Evolutionary conservation across 2,329 filamentous ascomycete genomes (phyloP), one percentile per base, ranked within the genome.

Genomic region (Ascochyta rabiei): DNA sequence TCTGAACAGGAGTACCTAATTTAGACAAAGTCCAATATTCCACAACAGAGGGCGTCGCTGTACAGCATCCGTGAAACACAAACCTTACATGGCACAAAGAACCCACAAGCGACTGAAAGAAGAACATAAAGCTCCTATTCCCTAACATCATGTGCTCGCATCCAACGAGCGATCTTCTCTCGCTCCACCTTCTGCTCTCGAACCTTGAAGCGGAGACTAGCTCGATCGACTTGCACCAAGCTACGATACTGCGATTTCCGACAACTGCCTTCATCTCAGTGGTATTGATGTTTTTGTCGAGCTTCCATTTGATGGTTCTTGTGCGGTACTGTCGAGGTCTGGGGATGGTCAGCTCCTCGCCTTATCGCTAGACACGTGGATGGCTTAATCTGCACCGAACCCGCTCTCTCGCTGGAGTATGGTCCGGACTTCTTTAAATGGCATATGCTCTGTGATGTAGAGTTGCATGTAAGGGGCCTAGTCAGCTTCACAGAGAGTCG

Each of bases 131-230:
- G 12, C 13, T 18, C 24, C 6, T 19, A 2, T 2, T 42, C 8
- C 12, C 2, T 2, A 15, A 69, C 55, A 3, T 40, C 38, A 12
- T 67, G 41, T 6, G 49, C 31, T 19, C 57, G 64, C 61, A 64
- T 68, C 64, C 58, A 67, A n/a, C 63, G 54, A 2, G 60, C 53
- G 23, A 67, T 64, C 47, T 64, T 66, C 33, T 59, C 48, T n/a
- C 26, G 49, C 18, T 61, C 53, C 24, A 68, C 63, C 34, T 16
- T 6, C 16, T 28, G 42, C 19, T 46, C 57, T 39, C 66, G 16
- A 2, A 66, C 60, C 24, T 40, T 21, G 39, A 67, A 65, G 6
- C 6, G 30, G 4, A 62, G 52, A n/a, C 47, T 13, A 5, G 38
- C 30, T 23, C 63, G 60, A 19, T 56, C 21, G 10, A 19, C 19